These are phyloP conservation scores for Syzygium oleosum DNA, from an alignment of 345 rosid species.

Conservation along the genomic window DNA sequence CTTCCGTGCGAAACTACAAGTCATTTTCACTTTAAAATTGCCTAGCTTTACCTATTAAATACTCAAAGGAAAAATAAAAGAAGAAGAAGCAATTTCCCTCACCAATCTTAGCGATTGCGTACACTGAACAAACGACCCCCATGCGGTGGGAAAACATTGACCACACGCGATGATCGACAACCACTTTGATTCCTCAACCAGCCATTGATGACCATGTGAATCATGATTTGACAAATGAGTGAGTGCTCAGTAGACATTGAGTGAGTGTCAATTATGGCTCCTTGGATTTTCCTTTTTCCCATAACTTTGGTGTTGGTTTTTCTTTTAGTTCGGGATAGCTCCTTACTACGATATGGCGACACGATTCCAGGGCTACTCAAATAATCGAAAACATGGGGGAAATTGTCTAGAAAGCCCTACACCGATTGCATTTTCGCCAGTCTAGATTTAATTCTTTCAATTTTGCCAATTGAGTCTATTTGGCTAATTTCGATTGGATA, in stretches of 20 bases:
- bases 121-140: not conserved
- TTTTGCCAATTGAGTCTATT: too few species aligned
- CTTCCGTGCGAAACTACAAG: not conserved
- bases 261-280: not conserved
- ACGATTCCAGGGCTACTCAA: too few species aligned
- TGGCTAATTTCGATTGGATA: too few species aligned
- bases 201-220: not conserved
- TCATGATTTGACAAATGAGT: not conserved
- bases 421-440: fast-evolving
- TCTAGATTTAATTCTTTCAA: too few species aligned
- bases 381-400: too few species aligned
- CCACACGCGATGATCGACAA: not conserved
- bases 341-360: too few species aligned
- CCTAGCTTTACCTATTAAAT: not conserved
- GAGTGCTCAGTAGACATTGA: not conserved
- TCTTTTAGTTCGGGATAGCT: not conserved
- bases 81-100: not conserved
- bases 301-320: not conserved
- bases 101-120: not conserved
- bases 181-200: not conserved
- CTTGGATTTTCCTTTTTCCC: not conserved
- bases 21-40: not conserved
- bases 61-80: not conserved
- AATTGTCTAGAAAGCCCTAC: too few species aligned
- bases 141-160: not conserved